A percentile compares a stretch with the other conserved stretches of the same genome.
These are phyloP conservation scores for Colletotrichum cordylinicola DNA, from an alignment of 2,329 filamentous ascomycete genomes.

Conservation along the genomic window DNA sequence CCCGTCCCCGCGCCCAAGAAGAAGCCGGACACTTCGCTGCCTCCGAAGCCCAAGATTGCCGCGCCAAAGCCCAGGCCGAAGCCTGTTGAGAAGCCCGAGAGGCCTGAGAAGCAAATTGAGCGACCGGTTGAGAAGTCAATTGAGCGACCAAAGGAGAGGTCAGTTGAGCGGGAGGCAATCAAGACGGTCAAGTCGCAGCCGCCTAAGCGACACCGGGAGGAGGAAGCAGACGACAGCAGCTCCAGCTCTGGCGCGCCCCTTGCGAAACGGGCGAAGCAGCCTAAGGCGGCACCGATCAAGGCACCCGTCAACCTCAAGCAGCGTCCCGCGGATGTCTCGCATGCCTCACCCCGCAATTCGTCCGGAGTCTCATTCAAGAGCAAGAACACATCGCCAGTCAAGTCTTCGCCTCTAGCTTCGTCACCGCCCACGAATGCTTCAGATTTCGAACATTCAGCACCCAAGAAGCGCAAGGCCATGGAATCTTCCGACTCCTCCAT, in stretches of 20 bases:
- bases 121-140: slow-evolving; percentile 9
- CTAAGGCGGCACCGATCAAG: slow-evolving; percentile 43
- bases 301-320: slow-evolving; percentile 39
- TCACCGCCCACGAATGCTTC: slow-evolving; percentile 71
- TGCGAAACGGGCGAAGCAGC: slow-evolving; percentile 61
- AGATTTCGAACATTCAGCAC: slow-evolving; percentile 56
- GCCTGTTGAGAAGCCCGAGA: slow-evolving; percentile 25
- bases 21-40: slow-evolving; percentile 30
- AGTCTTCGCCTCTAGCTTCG: slow-evolving; percentile 70
- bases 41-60: slow-evolving; percentile 33
- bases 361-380: slow-evolving; percentile 45
- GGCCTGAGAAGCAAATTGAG: slow-evolving; percentile 28
- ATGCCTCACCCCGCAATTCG: slow-evolving; percentile 48
- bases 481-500: slow-evolving; percentile 20
- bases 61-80: slow-evolving; percentile 38
- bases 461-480: slow-evolving; percentile 51
- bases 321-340: slow-evolving; percentile 54
- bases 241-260: slow-evolving; percentile 65
- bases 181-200: slow-evolving; percentile 35
- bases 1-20: slow-evolving; percentile 27
- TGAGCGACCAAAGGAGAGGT: slow-evolving; percentile 30
- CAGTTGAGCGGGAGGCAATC: slow-evolving; percentile 31
- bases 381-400: slow-evolving; percentile 60
- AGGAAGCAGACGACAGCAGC: slow-evolving; percentile 56
- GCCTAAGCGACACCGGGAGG: slow-evolving; percentile 58